These are phyloP conservation scores for Logfia minima DNA, from an alignment of 129 eudicot species.

Conservation along the genomic window DNA sequence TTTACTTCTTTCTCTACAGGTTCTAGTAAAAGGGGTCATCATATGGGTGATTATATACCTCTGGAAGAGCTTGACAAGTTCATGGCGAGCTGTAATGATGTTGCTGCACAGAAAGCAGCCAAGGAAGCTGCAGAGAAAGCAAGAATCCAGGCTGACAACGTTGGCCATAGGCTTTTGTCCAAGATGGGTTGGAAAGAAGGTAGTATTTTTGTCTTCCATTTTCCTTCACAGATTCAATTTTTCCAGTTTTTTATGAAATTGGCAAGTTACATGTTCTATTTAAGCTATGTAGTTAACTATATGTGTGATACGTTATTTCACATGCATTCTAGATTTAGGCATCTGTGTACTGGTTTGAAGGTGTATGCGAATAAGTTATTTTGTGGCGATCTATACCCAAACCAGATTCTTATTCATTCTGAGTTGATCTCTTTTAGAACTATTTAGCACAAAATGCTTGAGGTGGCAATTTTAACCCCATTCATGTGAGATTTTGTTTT, in stretches of 20 bases:
- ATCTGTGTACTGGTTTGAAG: neutral
- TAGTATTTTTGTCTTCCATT: conserved; percentile 4
- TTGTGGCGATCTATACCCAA: too few relatives aligned
- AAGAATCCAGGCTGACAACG: conserved; percentile 75
- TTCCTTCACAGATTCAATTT: neutral
- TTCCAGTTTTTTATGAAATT: neutral
- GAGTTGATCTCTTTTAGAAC: neutral
- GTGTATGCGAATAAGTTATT: neutral
- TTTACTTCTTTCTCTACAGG: conserved; percentile 22
- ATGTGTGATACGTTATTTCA: neutral
- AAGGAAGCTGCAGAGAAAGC: conserved; percentile 58
- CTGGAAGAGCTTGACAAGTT: conserved; percentile 78
- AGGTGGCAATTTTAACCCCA: neutral
- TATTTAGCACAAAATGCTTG: neutral
- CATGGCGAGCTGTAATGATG: conserved; percentile 68
- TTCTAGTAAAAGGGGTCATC: conserved; percentile 69
- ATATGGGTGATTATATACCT: conserved; percentile 88
- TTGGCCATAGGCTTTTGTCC: conserved; percentile 75
- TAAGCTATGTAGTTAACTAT: neutral
- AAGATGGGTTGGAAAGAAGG: conserved; percentile 98
- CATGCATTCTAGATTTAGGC: neutral
- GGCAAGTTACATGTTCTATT: neutral
- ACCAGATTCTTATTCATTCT: too few relatives aligned
- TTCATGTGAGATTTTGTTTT: neutral
- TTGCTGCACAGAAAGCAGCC: conserved; percentile 55